Percentiles rank a stretch among this genome's conserved stretches.
Conservation (phyloP, 2,329 filamentous ascomycete species). For the Hypoxylon sp. region DNA sequence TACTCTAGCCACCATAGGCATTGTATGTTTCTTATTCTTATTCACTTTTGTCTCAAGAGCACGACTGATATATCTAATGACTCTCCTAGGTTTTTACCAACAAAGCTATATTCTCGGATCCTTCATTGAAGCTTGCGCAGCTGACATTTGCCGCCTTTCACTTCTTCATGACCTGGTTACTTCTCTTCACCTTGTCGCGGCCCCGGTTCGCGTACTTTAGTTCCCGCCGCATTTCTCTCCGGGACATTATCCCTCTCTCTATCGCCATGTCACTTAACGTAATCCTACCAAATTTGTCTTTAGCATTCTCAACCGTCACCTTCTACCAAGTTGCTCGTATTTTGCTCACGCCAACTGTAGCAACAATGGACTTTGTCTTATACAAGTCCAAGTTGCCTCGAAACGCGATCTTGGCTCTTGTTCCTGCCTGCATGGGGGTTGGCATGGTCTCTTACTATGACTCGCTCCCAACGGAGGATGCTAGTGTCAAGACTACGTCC, state of each 20-base stretch:
- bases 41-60: slow-evolving; percentile 8
- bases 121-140: slow-evolving; percentile 72
- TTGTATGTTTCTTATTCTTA: slow-evolving; percentile 62
- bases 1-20: slow-evolving; percentile 74
- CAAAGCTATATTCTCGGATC: slow-evolving; percentile 77
- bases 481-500: slow-evolving; percentile 69
- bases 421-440: slow-evolving; percentile 75
- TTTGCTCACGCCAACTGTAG: slow-evolving; percentile 75
- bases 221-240: slow-evolving; percentile 68
- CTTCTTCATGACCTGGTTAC: slow-evolving; percentile 76
- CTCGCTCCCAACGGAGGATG: slow-evolving; percentile 65
- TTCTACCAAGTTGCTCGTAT: slow-evolving; percentile 80
- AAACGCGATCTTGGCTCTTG: slow-evolving; percentile 67
- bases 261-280: slow-evolving; percentile 78
- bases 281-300: slow-evolving; percentile 76
- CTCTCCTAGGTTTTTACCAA: slow-evolving; percentile 75
- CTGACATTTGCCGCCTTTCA: slow-evolving; percentile 78
- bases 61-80: slow-evolving; percentile 29
- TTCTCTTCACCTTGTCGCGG: slow-evolving; percentile 73
- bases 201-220: slow-evolving; percentile 72
- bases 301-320: slow-evolving; percentile 77
- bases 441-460: slow-evolving; percentile 78
- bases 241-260: slow-evolving; percentile 74
- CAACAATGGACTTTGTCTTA: slow-evolving; percentile 74
- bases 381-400: slow-evolving; percentile 70